phyloP scores from a whole-genome alignment of 441 rosid genomes.

The Aleurites moluccanus region DNA sequence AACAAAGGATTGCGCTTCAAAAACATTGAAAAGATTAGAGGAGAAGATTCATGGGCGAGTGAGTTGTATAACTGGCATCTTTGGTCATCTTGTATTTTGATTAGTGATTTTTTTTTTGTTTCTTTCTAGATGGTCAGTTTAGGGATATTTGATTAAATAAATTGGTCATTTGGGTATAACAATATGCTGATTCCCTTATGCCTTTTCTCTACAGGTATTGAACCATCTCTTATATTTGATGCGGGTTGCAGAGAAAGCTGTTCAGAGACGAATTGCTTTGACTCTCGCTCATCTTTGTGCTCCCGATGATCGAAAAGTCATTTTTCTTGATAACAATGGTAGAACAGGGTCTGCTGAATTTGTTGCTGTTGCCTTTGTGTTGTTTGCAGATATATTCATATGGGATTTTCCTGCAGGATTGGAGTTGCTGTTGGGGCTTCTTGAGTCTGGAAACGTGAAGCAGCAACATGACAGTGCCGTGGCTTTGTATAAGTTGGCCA shows the following conservation, averaged over 20 bases:
- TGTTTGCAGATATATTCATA: slow-evolving; percentile 11
- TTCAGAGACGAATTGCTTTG: slow-evolving; percentile 81
- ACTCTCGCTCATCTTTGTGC: slow-evolving; percentile 95
- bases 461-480: slow-evolving; percentile 86
- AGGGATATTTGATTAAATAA: not conserved
- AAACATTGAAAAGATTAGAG: slow-evolving; percentile 88
- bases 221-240: slow-evolving; percentile 74
- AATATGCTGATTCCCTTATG: slow-evolving; percentile 16
- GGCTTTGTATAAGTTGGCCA: slow-evolving; percentile 80
- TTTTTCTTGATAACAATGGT: slow-evolving; percentile 83
- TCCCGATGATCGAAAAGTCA: slow-evolving; percentile 72
- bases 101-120: not conserved
- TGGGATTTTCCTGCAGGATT: slow-evolving; percentile 50
- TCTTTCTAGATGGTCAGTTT: not conserved
- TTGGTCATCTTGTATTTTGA: not conserved
- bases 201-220: slow-evolving; percentile 54
- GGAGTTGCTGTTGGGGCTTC: slow-evolving; percentile 76
- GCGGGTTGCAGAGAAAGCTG: slow-evolving; percentile 68
- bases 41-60: slow-evolving; percentile 95
- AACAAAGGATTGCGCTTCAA: slow-evolving; percentile 91
- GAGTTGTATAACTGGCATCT: slow-evolving; percentile 32
- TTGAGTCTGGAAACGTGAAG: slow-evolving; percentile 60
- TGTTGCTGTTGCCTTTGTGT: slow-evolving; percentile 1
- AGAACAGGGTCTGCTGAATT: slow-evolving; percentile 22
- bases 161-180: not conserved